These are phyloP conservation scores for Saccharomycopsis sp. DNA, from an alignment of 805 yeast genomes.

Conservation along the genomic window DNA sequence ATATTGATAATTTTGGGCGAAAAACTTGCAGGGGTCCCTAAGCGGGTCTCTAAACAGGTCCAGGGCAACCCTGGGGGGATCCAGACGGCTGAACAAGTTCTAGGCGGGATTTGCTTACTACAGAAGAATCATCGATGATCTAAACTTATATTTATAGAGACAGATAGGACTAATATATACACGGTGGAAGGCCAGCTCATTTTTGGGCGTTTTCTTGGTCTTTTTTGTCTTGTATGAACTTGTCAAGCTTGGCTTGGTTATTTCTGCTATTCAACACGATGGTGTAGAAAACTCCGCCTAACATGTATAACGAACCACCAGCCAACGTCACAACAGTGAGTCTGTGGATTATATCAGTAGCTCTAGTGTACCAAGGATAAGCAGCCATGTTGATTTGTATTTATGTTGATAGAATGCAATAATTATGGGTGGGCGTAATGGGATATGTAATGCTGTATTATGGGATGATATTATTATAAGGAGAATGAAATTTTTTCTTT, in stretches of 20 bases:
- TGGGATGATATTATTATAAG: neutral
- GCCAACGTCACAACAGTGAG: conserved; percentile 60
- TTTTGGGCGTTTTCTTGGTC: conserved; percentile 8
- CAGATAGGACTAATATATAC: neutral
- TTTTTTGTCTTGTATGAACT: conserved; percentile 18
- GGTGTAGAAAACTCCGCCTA: conserved; percentile 20
- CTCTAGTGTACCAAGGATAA: conserved; percentile 72
- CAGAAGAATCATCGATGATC: no score
- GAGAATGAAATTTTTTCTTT: conserved; percentile 1
- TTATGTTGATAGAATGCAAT: no score
- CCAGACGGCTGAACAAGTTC: no score
- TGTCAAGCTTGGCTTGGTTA: conserved; percentile 30
- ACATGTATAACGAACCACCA: conserved; percentile 38
- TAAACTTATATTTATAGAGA: no score
- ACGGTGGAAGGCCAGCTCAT: neutral
- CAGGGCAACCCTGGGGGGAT: no score
- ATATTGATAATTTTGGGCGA: neutral
- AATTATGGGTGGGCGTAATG: neutral
- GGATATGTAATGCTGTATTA: neutral
- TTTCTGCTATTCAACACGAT: conserved; percentile 14
- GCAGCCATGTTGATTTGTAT: conserved; percentile 33
- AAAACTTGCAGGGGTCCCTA: neutral
- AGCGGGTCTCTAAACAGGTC: no score
- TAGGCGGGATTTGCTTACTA: no score
- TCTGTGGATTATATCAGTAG: conserved; percentile 67